Conservation (phyloP, 1,284 basidiomycete species). For the Inonotus obliquus region DNA sequence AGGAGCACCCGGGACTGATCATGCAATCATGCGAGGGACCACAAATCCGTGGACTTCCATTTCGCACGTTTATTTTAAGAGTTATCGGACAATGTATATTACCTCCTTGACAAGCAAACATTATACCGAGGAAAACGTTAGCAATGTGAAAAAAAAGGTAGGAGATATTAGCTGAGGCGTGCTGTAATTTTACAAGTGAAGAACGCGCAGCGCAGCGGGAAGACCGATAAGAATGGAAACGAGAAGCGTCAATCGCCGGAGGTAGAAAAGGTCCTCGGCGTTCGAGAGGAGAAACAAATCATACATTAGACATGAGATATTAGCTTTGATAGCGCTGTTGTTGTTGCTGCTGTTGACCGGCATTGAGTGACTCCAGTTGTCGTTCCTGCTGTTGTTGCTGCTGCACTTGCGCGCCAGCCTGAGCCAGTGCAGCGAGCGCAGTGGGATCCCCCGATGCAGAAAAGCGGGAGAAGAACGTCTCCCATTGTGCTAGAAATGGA, state of each 20-base stretch:
- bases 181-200: conserved; percentile 1
- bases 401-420: conserved; percentile 16
- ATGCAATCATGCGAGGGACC: too few relatives aligned
- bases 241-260: background rate
- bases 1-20: too few relatives aligned
- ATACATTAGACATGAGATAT: background rate
- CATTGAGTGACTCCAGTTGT: background rate
- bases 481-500: conserved; percentile 63
- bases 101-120: too few relatives aligned
- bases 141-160: too few relatives aligned
- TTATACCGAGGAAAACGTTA: too few relatives aligned
- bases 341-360: conserved; percentile 4
- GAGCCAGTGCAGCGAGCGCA: conserved; percentile 14
- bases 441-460: conserved; percentile 6
- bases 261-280: background rate
- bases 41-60: too few relatives aligned
- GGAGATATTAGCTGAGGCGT: background rate
- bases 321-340: conserved; percentile 7
- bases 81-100: too few relatives aligned
- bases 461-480: conserved; percentile 60
- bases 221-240: background rate
- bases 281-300: background rate
- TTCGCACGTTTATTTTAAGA: too few relatives aligned
- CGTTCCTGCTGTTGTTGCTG: conserved; percentile 11
- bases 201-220: background rate